A percentile compares a stretch with the other conserved stretches of the same genome.
These are phyloP conservation scores for Ascochyta pisi DNA, from an alignment of 2,329 filamentous ascomycete species.

Conservation along the genomic window DNA sequence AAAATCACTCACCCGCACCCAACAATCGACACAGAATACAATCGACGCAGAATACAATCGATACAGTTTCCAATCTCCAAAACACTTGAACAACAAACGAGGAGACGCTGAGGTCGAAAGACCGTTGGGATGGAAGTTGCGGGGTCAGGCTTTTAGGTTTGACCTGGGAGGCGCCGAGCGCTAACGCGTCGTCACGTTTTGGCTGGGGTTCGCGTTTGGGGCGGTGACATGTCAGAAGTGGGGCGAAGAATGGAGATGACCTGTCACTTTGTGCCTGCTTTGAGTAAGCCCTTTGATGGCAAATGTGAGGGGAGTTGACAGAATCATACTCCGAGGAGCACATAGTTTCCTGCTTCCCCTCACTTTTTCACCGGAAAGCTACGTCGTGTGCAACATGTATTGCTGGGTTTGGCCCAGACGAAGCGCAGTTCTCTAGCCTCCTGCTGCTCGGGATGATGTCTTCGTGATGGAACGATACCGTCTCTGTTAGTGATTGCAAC, in stretches of 20 bases:
- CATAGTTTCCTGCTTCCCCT: background rate
- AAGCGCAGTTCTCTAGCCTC: background rate
- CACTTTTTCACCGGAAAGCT: background rate
- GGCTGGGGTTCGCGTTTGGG: conserved; percentile 10
- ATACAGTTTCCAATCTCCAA: background rate
- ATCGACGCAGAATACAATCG: background rate
- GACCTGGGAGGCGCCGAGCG: background rate
- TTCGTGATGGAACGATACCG: background rate
- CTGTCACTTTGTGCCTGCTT: background rate
- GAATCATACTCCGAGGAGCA: background rate
- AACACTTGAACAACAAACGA: background rate
- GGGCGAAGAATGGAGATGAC: background rate
- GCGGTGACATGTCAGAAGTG: conserved; percentile 1
- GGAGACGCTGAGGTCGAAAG: background rate
- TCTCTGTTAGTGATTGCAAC: background rate
- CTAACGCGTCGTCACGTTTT: conserved; percentile 20
- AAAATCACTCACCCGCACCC: conserved; percentile 1
- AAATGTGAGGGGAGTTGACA: background rate
- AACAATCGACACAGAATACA: too few relatives aligned
- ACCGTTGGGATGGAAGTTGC: background rate
- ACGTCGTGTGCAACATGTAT: conserved; percentile 13
- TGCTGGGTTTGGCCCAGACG: background rate
- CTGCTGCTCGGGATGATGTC: background rate
- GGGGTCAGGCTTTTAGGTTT: conserved; percentile 2
- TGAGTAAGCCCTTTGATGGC: background rate